A percentile compares a stretch with the other conserved stretches of the same genome.
phyloP scores from a whole-genome alignment of 306 rosid genomes.

The Fragaria ananassa region DNA sequence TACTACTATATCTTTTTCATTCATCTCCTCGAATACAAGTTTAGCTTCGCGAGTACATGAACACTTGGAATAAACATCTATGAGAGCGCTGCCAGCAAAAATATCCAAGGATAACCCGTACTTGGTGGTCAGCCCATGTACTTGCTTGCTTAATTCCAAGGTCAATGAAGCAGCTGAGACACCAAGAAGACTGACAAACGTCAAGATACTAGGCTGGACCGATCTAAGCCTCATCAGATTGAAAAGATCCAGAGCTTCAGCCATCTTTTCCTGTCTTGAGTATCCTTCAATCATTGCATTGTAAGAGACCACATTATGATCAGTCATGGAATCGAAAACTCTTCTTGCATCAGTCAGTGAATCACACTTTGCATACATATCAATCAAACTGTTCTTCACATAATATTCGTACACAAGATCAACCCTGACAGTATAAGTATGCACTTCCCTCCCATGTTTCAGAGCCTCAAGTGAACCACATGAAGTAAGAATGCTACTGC shows the following conservation, averaged over 20 bases:
- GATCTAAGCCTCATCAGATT: constrained; percentile 53
- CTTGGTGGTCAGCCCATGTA: constrained; percentile 61
- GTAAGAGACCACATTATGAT: constrained; percentile 63
- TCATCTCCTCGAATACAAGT: constrained; percentile 65
- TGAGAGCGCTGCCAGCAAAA: constrained; percentile 76
- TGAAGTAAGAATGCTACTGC: constrained; percentile 78
- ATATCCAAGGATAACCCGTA: constrained; percentile 63
- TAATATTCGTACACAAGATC: constrained; percentile 58
- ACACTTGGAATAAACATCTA: constrained; percentile 87
- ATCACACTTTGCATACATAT: constrained; percentile 85
- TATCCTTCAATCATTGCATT: constrained; percentile 96
- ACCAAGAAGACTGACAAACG: constrained; percentile 83
- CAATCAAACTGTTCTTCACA: constrained; percentile 82
- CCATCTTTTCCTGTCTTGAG: constrained; percentile 50
- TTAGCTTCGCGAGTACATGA: constrained; percentile 57
- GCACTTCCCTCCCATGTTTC: constrained; percentile 73
- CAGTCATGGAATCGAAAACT: constrained; percentile 50
- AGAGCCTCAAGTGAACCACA: constrained; percentile 68
- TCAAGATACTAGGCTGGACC: constrained; percentile 56
- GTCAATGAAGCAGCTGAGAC: constrained; percentile 52
- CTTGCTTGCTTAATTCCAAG: constrained; percentile 67
- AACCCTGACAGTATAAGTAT: constrained; percentile 60
- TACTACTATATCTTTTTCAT: constrained; percentile 68
- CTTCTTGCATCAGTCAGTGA: constrained; percentile 65
- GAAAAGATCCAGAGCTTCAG: constrained; percentile 66